Conservation (phyloP, 441 rosid genomes). For the Capsella rubella region DNA sequence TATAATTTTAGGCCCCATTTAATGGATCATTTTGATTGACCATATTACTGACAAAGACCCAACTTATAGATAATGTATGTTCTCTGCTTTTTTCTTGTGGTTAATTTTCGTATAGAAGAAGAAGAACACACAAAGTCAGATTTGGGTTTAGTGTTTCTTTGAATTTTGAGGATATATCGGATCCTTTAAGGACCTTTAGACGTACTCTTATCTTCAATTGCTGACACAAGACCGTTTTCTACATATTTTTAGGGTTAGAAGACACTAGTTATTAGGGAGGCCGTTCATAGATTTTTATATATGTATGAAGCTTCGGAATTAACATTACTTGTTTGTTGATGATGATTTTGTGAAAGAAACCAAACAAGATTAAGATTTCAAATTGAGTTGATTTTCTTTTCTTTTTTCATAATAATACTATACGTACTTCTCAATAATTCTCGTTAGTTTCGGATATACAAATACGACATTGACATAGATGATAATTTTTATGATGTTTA, state of each 20-base stretch:
- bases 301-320: background rate
- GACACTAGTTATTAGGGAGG: background rate
- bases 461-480: background rate
- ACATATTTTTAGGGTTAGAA: background rate
- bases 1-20: slow-evolving; percentile 20
- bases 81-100: too few relatives aligned
- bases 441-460: background rate
- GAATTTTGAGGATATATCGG: background rate
- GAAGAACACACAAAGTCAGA: background rate
- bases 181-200: background rate
- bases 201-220: too few relatives aligned
- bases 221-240: too few relatives aligned
- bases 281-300: too few relatives aligned
- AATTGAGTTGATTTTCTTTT: background rate
- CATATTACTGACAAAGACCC: background rate
- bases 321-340: background rate
- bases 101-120: background rate
- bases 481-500: background rate
- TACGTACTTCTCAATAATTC: too few relatives aligned
- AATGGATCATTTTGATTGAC: slow-evolving; percentile 5
- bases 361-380: background rate
- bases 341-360: background rate
- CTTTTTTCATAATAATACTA: too few relatives aligned
- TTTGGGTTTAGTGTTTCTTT: background rate
- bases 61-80: background rate